These are phyloP conservation scores for Mycena rosella DNA, from an alignment of 768 basidiomycete species.

Conservation along the genomic window DNA sequence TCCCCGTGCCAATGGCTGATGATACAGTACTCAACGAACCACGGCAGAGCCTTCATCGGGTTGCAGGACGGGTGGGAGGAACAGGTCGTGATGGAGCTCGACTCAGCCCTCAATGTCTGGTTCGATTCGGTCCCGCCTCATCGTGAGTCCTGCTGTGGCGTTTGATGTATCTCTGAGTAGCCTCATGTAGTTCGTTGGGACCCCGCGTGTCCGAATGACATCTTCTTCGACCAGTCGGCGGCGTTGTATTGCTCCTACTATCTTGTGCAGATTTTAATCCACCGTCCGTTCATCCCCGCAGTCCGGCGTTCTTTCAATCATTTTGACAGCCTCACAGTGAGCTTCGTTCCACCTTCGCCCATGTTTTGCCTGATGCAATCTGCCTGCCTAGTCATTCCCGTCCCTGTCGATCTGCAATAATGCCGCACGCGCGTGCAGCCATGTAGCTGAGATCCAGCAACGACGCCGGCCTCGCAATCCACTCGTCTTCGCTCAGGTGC, in stretches of 20 bases:
- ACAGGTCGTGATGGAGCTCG: constrained; percentile 33
- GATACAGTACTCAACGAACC: constrained; percentile 27
- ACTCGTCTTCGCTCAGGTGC: constrained; percentile 25
- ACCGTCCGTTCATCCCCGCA: constrained; percentile 72
- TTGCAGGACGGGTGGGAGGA: constrained; percentile 22
- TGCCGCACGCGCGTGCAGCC: constrained; percentile 69
- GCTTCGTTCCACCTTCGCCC: not conserved
- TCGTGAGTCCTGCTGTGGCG: constrained; percentile 40
- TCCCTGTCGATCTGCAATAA: constrained; percentile 78
- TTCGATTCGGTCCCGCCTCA: constrained; percentile 62
- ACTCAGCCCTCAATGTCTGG: constrained; percentile 65
- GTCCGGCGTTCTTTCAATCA: constrained; percentile 58
- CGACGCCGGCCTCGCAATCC: constrained; percentile 36
- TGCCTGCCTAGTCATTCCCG: constrained; percentile 57
- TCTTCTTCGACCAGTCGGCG: constrained; percentile 47
- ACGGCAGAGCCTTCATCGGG: constrained; percentile 12
- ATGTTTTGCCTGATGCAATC: no score
- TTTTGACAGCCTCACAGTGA: constrained; percentile 47
- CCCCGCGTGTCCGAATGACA: constrained; percentile 50
- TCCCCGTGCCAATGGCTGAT: not conserved
- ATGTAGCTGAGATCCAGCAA: constrained; percentile 63
- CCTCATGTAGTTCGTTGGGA: constrained; percentile 58
- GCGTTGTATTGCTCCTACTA: constrained; percentile 62
- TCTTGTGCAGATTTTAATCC: constrained; percentile 64
- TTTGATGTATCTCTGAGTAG: not conserved